Evolutionary conservation across 768 basidiomycete genomes (phyloP).

Genomic region (Boletus reticuloceps): DNA sequence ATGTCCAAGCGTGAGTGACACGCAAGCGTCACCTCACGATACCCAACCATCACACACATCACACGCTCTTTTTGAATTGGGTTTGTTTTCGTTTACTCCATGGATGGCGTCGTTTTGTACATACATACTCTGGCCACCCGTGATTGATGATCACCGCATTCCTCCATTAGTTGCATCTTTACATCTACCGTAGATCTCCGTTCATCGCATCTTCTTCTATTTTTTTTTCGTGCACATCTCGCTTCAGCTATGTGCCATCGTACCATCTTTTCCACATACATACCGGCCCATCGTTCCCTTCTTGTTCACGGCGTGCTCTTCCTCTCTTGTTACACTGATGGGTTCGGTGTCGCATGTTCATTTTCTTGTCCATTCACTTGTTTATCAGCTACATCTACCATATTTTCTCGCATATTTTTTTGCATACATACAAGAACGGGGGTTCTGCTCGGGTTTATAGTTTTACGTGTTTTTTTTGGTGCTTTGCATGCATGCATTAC

Average conservation of each 20-base stretch:
- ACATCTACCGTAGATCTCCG: constrained; percentile 19
- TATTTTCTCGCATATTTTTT: no score
- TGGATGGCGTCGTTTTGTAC: constrained; percentile 10
- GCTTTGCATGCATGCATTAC: no score
- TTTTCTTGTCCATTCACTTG: no score
- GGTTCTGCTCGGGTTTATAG: no score
- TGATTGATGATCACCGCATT: constrained; percentile 3
- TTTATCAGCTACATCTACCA: no score
- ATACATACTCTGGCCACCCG: background rate
- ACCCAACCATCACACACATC: background rate
- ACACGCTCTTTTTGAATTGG: background rate
- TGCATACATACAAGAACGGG: no score
- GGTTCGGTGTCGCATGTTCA: no score
- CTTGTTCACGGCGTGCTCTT: no score
- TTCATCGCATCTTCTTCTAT: constrained; percentile 7
- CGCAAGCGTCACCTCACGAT: background rate
- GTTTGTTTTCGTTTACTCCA: background rate
- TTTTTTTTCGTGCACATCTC: constrained; percentile 3
- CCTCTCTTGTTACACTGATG: no score
- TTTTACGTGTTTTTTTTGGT: no score
- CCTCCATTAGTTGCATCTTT: constrained; percentile 11
- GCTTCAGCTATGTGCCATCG: background rate
- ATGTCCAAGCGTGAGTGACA: constrained; percentile 47
- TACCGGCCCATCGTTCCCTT: no score
- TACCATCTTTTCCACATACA: no score